Evolutionary conservation across 73 alveolate genomes (phyloP).

Genomic region (Paramecium sexaurelia): DNA sequence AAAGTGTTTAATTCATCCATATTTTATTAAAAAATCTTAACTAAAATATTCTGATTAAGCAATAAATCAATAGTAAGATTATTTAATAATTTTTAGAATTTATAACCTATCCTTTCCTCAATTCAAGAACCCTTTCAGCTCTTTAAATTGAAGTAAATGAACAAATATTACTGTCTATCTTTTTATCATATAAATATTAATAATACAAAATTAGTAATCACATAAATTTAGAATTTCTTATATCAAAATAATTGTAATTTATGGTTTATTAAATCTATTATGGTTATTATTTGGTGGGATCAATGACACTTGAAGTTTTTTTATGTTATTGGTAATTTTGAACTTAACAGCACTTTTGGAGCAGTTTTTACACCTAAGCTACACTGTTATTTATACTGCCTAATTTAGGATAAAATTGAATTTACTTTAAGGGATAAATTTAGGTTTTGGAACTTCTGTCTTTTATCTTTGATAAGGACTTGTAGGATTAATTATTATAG

Average conservation of each 20-base stretch:
- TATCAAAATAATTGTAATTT: constrained; percentile 36
- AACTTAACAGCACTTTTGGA: background rate
- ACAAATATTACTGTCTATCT: background rate
- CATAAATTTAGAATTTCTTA: constrained; percentile 32
- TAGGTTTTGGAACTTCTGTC: constrained; percentile 22
- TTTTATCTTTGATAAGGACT: constrained; percentile 34
- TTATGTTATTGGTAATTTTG: background rate
- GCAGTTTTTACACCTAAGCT: background rate
- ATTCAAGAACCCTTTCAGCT: background rate
- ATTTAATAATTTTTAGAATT: background rate
- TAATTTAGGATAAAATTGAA: background rate
- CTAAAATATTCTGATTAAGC: background rate
- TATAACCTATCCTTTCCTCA: background rate
- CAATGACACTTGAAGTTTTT: constrained; percentile 6
- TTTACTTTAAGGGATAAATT: constrained; percentile 4
- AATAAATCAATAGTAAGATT: background rate
- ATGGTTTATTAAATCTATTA: background rate
- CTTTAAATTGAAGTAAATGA: background rate
- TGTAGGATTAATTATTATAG: background rate
- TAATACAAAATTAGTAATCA: constrained; percentile 11
- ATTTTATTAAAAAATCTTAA: background rate
- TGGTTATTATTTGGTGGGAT: background rate
- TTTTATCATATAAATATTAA: background rate
- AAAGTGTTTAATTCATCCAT: constrained; percentile 6
- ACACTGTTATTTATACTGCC: background rate